A percentile compares a stretch with the other conserved stretches of the same genome.
Conservation (phyloP, 805 yeast species). For the Spathaspora passalidarum region DNA sequence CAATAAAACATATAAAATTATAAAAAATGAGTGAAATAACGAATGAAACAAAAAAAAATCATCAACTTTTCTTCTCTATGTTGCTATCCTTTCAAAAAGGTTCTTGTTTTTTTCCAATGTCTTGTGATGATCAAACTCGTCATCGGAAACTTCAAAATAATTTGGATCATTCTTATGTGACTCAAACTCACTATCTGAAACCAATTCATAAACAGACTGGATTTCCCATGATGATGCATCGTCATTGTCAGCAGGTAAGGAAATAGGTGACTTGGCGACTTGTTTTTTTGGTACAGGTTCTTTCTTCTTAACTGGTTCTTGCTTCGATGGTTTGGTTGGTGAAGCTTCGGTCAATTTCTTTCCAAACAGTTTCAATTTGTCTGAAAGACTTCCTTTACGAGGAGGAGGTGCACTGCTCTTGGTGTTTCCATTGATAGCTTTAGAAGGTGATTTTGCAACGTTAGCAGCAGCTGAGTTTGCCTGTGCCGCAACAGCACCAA, state of each 20-base stretch:
- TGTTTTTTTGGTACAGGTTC: not conserved
- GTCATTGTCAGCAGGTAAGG: not conserved
- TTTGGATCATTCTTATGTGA: constrained; percentile 46
- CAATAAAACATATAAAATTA: not conserved
- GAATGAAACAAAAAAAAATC: not conserved
- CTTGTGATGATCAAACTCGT: constrained; percentile 22
- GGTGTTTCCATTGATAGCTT: constrained; percentile 10
- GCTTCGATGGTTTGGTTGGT: constrained; percentile 1
- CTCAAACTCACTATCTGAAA: constrained; percentile 46
- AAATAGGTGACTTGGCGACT: not conserved
- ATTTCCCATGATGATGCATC: constrained; percentile 9
- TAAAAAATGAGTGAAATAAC: not conserved
- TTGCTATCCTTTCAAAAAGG: constrained; percentile 4
- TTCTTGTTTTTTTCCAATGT: constrained; percentile 6
- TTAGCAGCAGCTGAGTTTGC: constrained; percentile 12
- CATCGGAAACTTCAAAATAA: constrained; percentile 38
- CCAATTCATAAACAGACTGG: constrained; percentile 42
- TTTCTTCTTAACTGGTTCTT: not conserved
- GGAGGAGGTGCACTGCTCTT: not conserved
- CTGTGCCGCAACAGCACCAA: not conserved
- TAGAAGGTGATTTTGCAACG: constrained; percentile 12
- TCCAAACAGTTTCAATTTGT: constrained; percentile 1
- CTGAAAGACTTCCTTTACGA: not conserved
- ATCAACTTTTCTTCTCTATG: not conserved
- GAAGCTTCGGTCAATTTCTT: not conserved